Evolutionary conservation across 768 basidiomycete species (phyloP).

Genomic region (Trametes meyenii): DNA sequence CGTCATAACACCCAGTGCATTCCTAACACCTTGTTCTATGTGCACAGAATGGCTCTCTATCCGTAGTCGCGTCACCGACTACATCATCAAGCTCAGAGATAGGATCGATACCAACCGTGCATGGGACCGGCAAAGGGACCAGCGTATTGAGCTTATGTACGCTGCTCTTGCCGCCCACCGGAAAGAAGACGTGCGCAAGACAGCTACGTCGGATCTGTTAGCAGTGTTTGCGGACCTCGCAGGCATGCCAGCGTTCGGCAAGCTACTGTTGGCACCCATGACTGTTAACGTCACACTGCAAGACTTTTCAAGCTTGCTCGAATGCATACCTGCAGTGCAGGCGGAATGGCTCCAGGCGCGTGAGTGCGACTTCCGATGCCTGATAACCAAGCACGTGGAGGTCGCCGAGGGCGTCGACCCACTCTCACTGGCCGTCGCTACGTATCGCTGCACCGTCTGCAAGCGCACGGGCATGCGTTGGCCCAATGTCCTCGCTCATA

Average conservation of each 20-base stretch:
- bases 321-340: neutral
- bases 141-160: too few relatives aligned
- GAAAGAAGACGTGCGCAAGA: too few relatives aligned
- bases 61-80: too few relatives aligned
- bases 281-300: neutral
- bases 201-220: neutral
- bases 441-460: neutral
- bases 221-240: constrained; percentile 2
- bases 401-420: neutral
- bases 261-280: neutral
- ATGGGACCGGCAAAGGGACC: too few relatives aligned
- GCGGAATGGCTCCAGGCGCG: neutral
- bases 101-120: too few relatives aligned
- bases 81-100: too few relatives aligned
- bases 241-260: neutral
- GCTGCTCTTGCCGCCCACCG: too few relatives aligned
- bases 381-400: neutral
- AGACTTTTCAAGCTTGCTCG: neutral
- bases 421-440: neutral
- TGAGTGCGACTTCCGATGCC: neutral
- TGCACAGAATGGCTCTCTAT: too few relatives aligned
- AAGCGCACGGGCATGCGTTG: neutral
- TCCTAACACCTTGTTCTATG: too few relatives aligned
- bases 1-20: too few relatives aligned
- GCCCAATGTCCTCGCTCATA: neutral